Conservation (phyloP, 176 grass and related monocot species). For the Pontederia paniculata region DNA sequence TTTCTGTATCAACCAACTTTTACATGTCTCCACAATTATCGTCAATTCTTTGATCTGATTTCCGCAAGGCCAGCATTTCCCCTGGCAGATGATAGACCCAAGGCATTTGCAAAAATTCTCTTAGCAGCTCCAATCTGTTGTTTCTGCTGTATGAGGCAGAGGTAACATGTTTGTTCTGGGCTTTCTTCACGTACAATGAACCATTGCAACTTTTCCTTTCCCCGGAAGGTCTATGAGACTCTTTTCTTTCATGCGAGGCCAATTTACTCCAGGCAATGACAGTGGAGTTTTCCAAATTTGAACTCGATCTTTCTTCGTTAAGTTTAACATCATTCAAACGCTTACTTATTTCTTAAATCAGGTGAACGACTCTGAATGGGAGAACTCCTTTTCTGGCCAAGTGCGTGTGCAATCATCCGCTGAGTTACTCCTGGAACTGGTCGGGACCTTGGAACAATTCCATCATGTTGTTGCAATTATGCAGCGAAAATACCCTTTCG, state of each 20-base stretch:
- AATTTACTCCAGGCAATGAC: constrained; percentile 2
- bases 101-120: constrained; percentile 80
- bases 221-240: background rate
- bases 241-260: constrained; percentile 3
- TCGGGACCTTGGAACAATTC: constrained; percentile 32
- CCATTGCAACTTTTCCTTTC: constrained; percentile 2
- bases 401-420: constrained; percentile 91
- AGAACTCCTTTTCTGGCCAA: constrained; percentile 51
- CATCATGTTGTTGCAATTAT: constrained; percentile 22
- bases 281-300: constrained; percentile 1
- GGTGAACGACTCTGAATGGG: constrained; percentile 11
- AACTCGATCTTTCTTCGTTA: background rate
- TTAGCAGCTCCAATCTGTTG: constrained; percentile 65
- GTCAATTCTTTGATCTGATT: constrained; percentile 23
- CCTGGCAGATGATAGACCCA: constrained; percentile 33
- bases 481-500: constrained; percentile 50
- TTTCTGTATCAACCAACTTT: too few species aligned
- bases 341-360: constrained; percentile 11
- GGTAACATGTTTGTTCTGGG: background rate
- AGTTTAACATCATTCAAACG: constrained; percentile 1
- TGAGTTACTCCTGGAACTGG: constrained; percentile 57
- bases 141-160: background rate
- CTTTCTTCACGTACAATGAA: background rate
- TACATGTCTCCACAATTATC: background rate
- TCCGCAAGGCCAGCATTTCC: constrained; percentile 18